Base-by-base conservation (phyloP, 306 rosid species). In the Lupinus albus region DNA sequence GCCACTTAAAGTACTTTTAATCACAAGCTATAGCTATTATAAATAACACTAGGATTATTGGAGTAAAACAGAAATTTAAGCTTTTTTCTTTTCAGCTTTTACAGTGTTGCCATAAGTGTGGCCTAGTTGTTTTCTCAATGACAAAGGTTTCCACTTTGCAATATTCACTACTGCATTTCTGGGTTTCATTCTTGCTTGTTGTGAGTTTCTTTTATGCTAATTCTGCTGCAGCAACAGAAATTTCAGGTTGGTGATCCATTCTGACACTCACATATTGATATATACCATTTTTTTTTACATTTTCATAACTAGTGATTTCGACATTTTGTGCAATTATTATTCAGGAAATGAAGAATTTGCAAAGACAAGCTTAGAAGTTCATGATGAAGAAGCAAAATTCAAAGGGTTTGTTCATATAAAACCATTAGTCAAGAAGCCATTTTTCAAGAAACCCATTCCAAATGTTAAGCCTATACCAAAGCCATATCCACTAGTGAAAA, bases 311-410 rank as follows among this genome's bases (percentile, higher is more conserved):
- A 6, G 1, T 10, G 10, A 33, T 51, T n/a, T n/a, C n/a, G n/a
- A n/a, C n/a, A n/a, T n/a, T 47, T 20, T 68, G 46, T 15, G 20
- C 44, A 15, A 15, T 47, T 56, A 0, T 4, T 76, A 2, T 50
- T 1, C 4, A 77, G 79, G 63, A 14, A 73, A 44, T 16, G 77
- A 62, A 46, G 35, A 62, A 9, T 14, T 42, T 36, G 46, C 60
- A 63, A 74, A 69, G 44, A 17, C 66, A 35, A 46, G 42, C 5
- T 65, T 13, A 59, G 46, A 61, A 38, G 68, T 32, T n/a, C 67
- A 51, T 8, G 51, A 81, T 16, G 82, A 69, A 58, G 85, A 81
- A 6, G 82, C 44, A 58, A 81, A 81, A 13, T 81, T 81, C 73
- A 72, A 71, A 30, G 76, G 51, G 17, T 67, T 67, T 49, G 41